These are phyloP conservation scores for Hippophae rhamnoides DNA, from an alignment of 306 rosid species.

Conservation along the genomic window DNA sequence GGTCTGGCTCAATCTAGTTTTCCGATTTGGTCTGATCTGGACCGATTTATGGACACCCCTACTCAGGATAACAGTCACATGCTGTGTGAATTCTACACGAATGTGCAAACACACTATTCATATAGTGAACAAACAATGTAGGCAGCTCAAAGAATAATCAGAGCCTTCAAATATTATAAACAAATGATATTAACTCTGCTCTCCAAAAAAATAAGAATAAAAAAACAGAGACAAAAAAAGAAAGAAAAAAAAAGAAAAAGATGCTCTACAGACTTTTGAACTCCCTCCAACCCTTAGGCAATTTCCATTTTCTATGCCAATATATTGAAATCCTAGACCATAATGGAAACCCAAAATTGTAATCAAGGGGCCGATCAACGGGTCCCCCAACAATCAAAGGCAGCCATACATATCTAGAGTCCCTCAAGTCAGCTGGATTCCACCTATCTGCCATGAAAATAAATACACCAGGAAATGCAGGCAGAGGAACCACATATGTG, in stretches of 20 bases:
- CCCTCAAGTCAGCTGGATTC: conserved; percentile 83
- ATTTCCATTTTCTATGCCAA: conserved; percentile 94
- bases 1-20: too few relatives aligned
- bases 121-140: conserved; percentile 16
- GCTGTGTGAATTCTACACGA: too few relatives aligned
- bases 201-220: too few relatives aligned
- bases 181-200: conserved; percentile 9
- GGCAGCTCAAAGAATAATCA: conserved; percentile 26
- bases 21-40: too few relatives aligned
- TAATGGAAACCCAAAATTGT: conserved; percentile 76
- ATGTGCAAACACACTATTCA: not conserved
- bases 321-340: conserved; percentile 96
- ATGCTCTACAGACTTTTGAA: conserved; percentile 25
- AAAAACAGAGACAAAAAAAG: too few relatives aligned
- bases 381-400: conserved; percentile 85
- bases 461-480: conserved; percentile 53
- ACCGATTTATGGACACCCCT: too few relatives aligned
- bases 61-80: too few relatives aligned
- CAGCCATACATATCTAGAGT: conserved; percentile 91
- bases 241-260: not conserved
- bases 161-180: conserved; percentile 27
- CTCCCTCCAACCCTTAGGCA: conserved; percentile 62
- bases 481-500: conserved; percentile 73
- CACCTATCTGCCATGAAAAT: conserved; percentile 89
- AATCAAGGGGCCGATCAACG: conserved; percentile 74